phyloP scores from a whole-genome alignment of 2,329 filamentous ascomycete species.

The Knoxdaviesia proteae region DNA sequence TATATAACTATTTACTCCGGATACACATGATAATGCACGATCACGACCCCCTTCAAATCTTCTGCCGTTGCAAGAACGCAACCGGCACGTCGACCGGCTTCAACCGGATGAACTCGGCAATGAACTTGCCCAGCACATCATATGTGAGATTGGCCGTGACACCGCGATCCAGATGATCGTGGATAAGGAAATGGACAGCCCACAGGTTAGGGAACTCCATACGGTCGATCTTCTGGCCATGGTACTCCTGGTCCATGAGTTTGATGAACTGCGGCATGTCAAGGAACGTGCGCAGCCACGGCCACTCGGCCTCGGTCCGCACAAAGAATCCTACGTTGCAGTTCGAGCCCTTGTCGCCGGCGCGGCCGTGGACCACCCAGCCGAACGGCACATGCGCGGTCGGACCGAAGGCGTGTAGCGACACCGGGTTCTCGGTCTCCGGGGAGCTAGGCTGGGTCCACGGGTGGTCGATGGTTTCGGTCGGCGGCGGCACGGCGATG shows the following conservation, averaged over 20 bases:
- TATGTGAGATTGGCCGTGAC: constrained; percentile 20
- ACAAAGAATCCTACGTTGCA: constrained; percentile 25
- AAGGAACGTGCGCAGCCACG: constrained; percentile 21
- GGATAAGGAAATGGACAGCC: constrained; percentile 16
- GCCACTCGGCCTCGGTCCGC: constrained; percentile 19
- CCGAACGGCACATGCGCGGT: constrained; percentile 11
- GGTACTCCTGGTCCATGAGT: constrained; percentile 17
- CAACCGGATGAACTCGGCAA: constrained; percentile 21
- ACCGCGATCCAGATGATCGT: constrained; percentile 23
- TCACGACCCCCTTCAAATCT: constrained; percentile 6
- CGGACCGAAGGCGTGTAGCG: constrained; percentile 9
- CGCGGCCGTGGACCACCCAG: constrained; percentile 12
- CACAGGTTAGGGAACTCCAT: constrained; percentile 20
- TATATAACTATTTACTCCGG: too few relatives aligned
- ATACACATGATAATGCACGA: too few relatives aligned
- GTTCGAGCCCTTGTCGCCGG: constrained; percentile 21
- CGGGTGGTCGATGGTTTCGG: constrained; percentile 8
- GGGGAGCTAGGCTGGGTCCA: constrained; percentile 7
- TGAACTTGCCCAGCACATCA: constrained; percentile 24
- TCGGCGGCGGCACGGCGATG: constrained; percentile 7
- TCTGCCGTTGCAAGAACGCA: constrained; percentile 19
- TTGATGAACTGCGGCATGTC: constrained; percentile 16
- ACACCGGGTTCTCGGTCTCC: constrained; percentile 10
- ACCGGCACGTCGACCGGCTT: constrained; percentile 22
- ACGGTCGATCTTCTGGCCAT: constrained; percentile 17